These are phyloP conservation scores for Yamadazyma takamatsuzukensis DNA, from an alignment of 805 yeast species.

Conservation along the genomic window DNA sequence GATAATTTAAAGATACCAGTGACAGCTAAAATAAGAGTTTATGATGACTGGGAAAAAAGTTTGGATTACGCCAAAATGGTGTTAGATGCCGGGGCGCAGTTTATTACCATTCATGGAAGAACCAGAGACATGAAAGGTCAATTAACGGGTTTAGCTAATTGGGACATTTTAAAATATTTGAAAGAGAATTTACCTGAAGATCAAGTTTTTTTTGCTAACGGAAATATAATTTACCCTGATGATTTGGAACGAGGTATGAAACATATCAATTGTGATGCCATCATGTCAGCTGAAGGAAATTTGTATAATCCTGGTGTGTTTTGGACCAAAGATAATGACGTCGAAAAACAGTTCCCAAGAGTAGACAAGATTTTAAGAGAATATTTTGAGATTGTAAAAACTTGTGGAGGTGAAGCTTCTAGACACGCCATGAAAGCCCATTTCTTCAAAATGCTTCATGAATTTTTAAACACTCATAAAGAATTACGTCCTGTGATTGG, in stretches of 20 bases:
- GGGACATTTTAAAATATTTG: constrained; percentile 73
- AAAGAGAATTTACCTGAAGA: constrained; percentile 74
- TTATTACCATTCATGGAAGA: constrained; percentile 91
- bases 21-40: constrained; percentile 92
- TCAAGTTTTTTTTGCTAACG: constrained; percentile 91
- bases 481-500: constrained; percentile 78
- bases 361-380: constrained; percentile 82
- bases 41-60: constrained; percentile 77
- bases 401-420: constrained; percentile 51
- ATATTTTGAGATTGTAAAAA: constrained; percentile 77
- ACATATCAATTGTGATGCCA: constrained; percentile 74
- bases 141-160: constrained; percentile 90
- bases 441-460: constrained; percentile 78
- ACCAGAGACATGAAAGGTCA: constrained; percentile 98
- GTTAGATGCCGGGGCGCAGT: constrained; percentile 90
- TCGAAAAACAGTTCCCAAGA: constrained; percentile 72
- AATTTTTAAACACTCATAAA: constrained; percentile 73
- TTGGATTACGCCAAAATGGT: constrained; percentile 87
- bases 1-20: constrained; percentile 78
- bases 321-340: constrained; percentile 48
- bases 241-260: constrained; percentile 71
- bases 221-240: constrained; percentile 86
- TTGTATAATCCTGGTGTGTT: constrained; percentile 91
- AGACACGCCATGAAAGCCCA: constrained; percentile 86
- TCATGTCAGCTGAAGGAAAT: constrained; percentile 97